phyloP scores from a whole-genome alignment of 371 early-diverging fungal species.

The Mucor irregularis region DNA sequence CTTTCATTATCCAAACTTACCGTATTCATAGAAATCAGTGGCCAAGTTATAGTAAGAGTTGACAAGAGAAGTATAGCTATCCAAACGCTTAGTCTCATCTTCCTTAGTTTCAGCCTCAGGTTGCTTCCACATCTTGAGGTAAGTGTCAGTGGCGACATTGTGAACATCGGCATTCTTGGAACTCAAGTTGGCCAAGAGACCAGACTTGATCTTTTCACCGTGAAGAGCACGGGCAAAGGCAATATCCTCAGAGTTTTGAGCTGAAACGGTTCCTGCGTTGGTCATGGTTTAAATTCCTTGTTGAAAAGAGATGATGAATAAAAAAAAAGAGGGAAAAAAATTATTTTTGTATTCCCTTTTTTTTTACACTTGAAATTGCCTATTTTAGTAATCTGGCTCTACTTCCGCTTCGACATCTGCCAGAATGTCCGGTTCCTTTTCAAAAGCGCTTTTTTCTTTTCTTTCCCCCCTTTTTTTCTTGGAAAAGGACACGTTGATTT shows the following conservation, averaged over 20 bases:
- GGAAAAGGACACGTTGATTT: too few relatives aligned
- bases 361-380: conserved; percentile 1
- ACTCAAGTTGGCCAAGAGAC: conserved; percentile 50
- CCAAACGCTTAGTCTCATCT: conserved; percentile 54
- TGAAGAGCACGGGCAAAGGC: conserved; percentile 56
- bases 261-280: conserved; percentile 34
- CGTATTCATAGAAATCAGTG: conserved; percentile 84
- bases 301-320: conserved; percentile 9
- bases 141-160: conserved; percentile 56
- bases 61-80: conserved; percentile 69
- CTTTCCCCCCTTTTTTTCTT: too few relatives aligned
- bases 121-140: conserved; percentile 65
- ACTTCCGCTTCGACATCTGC: conserved; percentile 18
- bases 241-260: conserved; percentile 48
- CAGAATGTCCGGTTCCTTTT: conserved; percentile 10
- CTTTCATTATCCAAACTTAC: conserved; percentile 15
- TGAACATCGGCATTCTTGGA: conserved; percentile 61
- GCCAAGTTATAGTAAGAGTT: conserved; percentile 83
- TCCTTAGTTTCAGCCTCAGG: conserved; percentile 49
- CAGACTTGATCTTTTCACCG: conserved; percentile 46
- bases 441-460: neutral
- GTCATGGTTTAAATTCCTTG: conserved; percentile 11
- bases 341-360: neutral
- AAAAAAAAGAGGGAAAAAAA: neutral
- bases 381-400: conserved; percentile 16